Evolutionary conservation across 495 filamentous ascomycete genomes (phyloP), one percentile per base, ranked within the genome.

Genomic region (Peziza echinospora): DNA sequence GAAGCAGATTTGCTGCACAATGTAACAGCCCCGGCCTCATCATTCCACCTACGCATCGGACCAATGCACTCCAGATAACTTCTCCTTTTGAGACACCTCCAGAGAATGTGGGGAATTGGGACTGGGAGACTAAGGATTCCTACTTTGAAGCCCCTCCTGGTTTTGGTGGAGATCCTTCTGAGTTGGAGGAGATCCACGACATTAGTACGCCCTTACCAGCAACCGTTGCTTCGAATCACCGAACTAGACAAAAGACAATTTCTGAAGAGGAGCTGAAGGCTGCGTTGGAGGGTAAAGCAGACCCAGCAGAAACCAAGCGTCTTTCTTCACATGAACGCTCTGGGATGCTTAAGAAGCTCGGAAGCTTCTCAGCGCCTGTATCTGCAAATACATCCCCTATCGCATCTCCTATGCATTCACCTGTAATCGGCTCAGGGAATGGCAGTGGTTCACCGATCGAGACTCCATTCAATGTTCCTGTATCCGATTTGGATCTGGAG

Each of bases 331-430:
- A 52, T 47, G 47, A 58, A 45, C 44, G 39, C 11, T 45, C 46
- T 11, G 41, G 46, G 24, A 57, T 47, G 39, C 34, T 52, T 46
- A 48, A 48, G 43, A 54, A 26, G 26, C 42, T 48, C 44, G 51
- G 56, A 21, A 52, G 56, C 44, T 51, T 53, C 30, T 59, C 56
- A 17, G 56, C 49, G 24, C 56, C 56, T n/a, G 54, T 21, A 22
- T 59, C 56, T 21, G 41, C 43, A 16, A 51, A 45, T 17, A 47
- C 21, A 24, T 59, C 56, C 3, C 56, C 56, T 25, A 40, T 43
- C 13, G 42, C 54, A 6, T 34, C 41, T 11, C 30, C 30, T 11
- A 37, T 11, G 30, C 13, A 2, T 37, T 37, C 30, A 13, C 19
- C 19, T 17, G 30, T 13, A 5, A 2, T 17, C 13, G 30, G 30